A percentile compares a stretch with the other conserved stretches of the same genome.
Evolutionary conservation across 306 rosid genomes (phyloP).

Genomic region (Gynostemma pentaphyllum): DNA sequence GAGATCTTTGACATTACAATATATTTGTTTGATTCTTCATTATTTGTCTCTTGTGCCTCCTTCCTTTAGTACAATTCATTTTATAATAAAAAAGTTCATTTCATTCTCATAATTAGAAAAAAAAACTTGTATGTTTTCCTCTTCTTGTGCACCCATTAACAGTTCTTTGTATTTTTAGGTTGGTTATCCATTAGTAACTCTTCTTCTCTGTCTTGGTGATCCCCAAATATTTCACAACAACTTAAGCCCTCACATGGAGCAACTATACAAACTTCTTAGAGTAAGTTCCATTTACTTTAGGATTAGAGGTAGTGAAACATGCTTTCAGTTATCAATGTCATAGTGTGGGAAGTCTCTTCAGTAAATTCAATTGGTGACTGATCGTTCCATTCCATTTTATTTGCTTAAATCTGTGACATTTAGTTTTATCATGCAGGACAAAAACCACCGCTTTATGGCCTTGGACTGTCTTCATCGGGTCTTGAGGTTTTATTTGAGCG

Average conservation of each 20-base stretch:
- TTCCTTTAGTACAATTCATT: too few species aligned
- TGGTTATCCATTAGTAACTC: constrained; percentile 94
- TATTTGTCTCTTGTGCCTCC: background rate
- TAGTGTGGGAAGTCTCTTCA: background rate
- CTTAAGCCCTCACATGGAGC: constrained; percentile 96
- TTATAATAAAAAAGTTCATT: too few species aligned
- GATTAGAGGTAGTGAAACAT: background rate
- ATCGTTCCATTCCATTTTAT: constrained; percentile 10
- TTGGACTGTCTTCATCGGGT: constrained; percentile 99
- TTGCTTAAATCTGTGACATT: constrained; percentile 19
- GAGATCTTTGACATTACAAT: background rate
- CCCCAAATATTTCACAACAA: constrained; percentile 70
- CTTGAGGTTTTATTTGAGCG: constrained; percentile 87
- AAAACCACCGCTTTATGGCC: constrained; percentile 96
- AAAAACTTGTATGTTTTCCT: too few species aligned
- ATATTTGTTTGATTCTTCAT: background rate
- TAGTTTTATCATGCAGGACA: constrained; percentile 69
- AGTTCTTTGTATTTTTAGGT: constrained; percentile 37
- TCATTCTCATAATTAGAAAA: too few species aligned
- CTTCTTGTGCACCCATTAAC: background rate
- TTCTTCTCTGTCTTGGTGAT: constrained; percentile 97
- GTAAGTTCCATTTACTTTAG: constrained; percentile 35
- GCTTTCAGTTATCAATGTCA: background rate
- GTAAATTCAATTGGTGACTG: background rate
- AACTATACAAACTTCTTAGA: constrained; percentile 89